phyloP scores from a whole-genome alignment of 75 land plant species.

The Adiantum capillusveneris region DNA sequence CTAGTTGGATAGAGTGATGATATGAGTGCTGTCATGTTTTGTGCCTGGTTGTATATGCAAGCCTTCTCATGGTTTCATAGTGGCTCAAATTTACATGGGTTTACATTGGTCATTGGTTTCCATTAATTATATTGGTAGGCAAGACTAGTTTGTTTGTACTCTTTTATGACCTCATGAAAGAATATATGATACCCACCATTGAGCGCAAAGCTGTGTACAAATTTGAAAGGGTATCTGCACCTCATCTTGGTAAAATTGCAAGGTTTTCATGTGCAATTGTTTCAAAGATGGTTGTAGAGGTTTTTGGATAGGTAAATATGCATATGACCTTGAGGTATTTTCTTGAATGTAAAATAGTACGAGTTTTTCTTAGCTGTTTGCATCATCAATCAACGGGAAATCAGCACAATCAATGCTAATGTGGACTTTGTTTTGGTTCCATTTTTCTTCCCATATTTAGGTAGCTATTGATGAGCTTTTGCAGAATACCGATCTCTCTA shows the following conservation, averaged over 20 bases:
- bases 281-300: constrained; percentile 42
- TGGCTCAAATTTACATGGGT: no score
- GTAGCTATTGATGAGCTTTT: constrained; percentile 65
- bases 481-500: constrained; percentile 31
- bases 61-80: no score
- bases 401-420: no score
- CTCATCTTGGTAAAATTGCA: constrained; percentile 83
- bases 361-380: background rate
- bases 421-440: constrained; percentile 10
- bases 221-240: constrained; percentile 82
- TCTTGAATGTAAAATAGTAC: background rate
- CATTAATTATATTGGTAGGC: constrained; percentile 26
- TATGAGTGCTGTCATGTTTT: no score
- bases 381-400: no score
- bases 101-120: no score
- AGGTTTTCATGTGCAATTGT: constrained; percentile 59
- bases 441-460: constrained; percentile 78
- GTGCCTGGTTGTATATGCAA: no score
- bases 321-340: background rate
- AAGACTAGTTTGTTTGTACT: constrained; percentile 82
- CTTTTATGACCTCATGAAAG: constrained; percentile 76
- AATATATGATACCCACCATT: constrained; percentile 57
- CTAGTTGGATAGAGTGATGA: no score
- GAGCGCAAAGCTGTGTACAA: constrained; percentile 93
- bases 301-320: constrained; percentile 64